A percentile compares a stretch with the other conserved stretches of the same genome.
Evolutionary conservation across 371 early-diverging fungal species (phyloP).

Genomic region (Ordospora colligata): DNA sequence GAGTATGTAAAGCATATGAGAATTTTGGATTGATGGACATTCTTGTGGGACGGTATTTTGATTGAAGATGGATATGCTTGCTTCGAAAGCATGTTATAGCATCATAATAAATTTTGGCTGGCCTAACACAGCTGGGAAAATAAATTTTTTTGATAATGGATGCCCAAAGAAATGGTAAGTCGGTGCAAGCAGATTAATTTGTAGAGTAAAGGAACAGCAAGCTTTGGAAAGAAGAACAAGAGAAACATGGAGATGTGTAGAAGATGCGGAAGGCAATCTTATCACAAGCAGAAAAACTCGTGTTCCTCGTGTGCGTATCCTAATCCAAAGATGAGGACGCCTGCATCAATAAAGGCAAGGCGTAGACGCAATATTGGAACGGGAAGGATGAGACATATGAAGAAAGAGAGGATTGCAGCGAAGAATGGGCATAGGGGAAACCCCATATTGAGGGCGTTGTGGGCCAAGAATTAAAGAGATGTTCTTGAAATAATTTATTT

Average conservation of each 20-base stretch:
- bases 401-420: slow-evolving; percentile 59
- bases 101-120: background rate
- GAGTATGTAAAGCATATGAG: background rate
- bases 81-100: too few species aligned
- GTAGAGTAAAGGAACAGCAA: slow-evolving; percentile 82
- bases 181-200: background rate
- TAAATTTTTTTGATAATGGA: background rate
- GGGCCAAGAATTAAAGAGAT: slow-evolving; percentile 4
- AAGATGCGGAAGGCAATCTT: slow-evolving; percentile 89
- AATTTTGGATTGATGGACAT: background rate
- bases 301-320: slow-evolving; percentile 98
- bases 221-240: slow-evolving; percentile 98
- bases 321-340: slow-evolving; percentile 79
- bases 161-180: slow-evolving; percentile 29
- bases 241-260: slow-evolving; percentile 94
- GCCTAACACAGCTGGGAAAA: background rate
- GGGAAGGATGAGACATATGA: slow-evolving; percentile 91
- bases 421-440: slow-evolving; percentile 29
- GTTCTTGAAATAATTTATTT: background rate
- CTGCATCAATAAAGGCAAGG: slow-evolving; percentile 84
- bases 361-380: slow-evolving; percentile 94
- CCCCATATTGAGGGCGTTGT: slow-evolving; percentile 32
- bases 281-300: slow-evolving; percentile 97
- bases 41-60: background rate
- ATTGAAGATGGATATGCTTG: background rate